These are phyloP conservation scores for Musa itinerans DNA, from an alignment of 176 grass and related monocot species.

Conservation along the genomic window DNA sequence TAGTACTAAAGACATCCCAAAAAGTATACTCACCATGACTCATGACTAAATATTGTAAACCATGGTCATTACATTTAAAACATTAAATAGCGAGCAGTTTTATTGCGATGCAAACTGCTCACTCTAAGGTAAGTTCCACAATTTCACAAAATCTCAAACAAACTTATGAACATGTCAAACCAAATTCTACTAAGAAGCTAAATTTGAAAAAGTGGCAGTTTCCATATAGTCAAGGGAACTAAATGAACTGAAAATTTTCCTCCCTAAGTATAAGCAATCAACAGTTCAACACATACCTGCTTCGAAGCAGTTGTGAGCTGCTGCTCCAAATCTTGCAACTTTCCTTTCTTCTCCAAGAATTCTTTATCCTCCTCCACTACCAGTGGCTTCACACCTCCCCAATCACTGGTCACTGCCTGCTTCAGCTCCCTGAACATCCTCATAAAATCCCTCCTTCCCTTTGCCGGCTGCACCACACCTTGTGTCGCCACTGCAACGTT, in stretches of 20 bases:
- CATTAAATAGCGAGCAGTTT: too few relatives aligned
- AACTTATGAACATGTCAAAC: not conserved
- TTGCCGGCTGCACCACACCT: constrained; percentile 28
- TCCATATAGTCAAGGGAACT: too few relatives aligned
- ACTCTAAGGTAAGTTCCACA: too few relatives aligned
- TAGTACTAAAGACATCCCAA: not conserved
- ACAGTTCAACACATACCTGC: constrained; percentile 62
- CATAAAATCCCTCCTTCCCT: constrained; percentile 62
- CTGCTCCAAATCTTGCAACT: constrained; percentile 63
- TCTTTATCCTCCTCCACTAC: constrained; percentile 52
- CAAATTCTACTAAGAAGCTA: not conserved
- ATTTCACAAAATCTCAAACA: not conserved
- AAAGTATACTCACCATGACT: not conserved
- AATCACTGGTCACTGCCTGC: constrained; percentile 62
- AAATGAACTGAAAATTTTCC: not conserved
- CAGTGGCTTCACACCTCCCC: constrained; percentile 29
- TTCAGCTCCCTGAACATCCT: constrained; percentile 84
- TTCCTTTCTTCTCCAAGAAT: constrained; percentile 61
- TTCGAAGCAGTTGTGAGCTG: constrained; percentile 59
- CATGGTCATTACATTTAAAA: too few relatives aligned
- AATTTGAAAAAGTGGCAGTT: not conserved
- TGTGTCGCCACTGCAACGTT: not conserved
- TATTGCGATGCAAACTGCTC: too few relatives aligned
- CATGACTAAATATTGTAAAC: too few relatives aligned
- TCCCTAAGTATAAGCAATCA: constrained; percentile 9